Evolutionary conservation across 1,284 basidiomycete species (phyloP).

Genomic region (Malassezia brasiliensis): DNA sequence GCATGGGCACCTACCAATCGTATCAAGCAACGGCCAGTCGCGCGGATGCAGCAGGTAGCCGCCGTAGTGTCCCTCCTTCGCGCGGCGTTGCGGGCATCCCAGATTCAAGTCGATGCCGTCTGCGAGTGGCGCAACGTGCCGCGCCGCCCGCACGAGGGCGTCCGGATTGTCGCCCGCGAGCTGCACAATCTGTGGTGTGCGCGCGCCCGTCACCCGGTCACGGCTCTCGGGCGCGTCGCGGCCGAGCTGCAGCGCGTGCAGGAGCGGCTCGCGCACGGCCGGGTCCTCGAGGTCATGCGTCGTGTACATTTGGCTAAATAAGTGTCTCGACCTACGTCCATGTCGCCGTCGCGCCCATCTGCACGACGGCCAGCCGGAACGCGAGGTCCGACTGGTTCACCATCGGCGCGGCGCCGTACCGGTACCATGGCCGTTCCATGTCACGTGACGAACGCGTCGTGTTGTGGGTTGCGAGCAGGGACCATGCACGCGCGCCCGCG

Average conservation of each 20-base stretch:
- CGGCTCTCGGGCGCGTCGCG: slow-evolving; percentile 15
- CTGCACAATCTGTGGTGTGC: slow-evolving; percentile 59
- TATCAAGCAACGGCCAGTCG: slow-evolving; percentile 59
- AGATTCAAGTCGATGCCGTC: slow-evolving; percentile 56
- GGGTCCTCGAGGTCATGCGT: slow-evolving; percentile 14
- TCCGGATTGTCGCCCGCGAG: slow-evolving; percentile 62
- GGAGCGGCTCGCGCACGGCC: slow-evolving; percentile 20
- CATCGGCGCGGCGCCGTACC: slow-evolving; percentile 34
- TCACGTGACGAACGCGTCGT: slow-evolving; percentile 10
- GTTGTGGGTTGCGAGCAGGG: background rate
- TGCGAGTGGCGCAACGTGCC: slow-evolving; percentile 56
- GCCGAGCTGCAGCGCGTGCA: slow-evolving; percentile 22
- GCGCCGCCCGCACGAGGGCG: slow-evolving; percentile 56
- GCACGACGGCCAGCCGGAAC: slow-evolving; percentile 31
- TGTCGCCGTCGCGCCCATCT: slow-evolving; percentile 32
- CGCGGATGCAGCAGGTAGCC: slow-evolving; percentile 62
- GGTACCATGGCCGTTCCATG: slow-evolving; percentile 13
- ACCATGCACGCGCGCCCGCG: slow-evolving; percentile 8
- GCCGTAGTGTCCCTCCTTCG: slow-evolving; percentile 60
- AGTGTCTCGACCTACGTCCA: slow-evolving; percentile 22
- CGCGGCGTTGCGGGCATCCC: slow-evolving; percentile 64
- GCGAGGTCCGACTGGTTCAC: slow-evolving; percentile 38
- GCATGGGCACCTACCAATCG: slow-evolving; percentile 47
- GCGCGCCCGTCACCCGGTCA: slow-evolving; percentile 2
- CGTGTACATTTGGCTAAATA: slow-evolving; percentile 28